These are phyloP conservation scores for Fraxinus greggii DNA, from an alignment of 305 asterid genomes.

Conservation along the genomic window DNA sequence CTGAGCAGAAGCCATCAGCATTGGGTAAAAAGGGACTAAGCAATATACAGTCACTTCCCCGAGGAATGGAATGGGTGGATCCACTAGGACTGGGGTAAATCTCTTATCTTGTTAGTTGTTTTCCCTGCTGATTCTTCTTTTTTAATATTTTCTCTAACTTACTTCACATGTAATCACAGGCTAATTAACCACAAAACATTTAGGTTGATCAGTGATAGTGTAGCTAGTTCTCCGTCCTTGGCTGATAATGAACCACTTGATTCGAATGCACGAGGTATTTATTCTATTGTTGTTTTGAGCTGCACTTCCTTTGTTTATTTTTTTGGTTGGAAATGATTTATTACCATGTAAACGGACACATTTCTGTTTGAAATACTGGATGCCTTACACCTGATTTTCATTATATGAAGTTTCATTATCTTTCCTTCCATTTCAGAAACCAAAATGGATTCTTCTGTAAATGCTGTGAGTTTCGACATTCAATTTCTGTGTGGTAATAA, in stretches of 20 bases:
- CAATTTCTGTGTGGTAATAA: not conserved
- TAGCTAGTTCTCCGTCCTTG: conserved; percentile 56
- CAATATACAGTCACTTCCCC: conserved; percentile 78
- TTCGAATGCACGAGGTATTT: conserved; percentile 73
- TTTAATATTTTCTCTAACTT: conserved; percentile 26
- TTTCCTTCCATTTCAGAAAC: not conserved
- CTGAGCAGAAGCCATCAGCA: conserved; percentile 57
- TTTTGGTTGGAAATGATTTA: conserved; percentile 11
- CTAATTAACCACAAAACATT: conserved; percentile 84
- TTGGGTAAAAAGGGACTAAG: conserved; percentile 62
- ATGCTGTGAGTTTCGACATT: not conserved
- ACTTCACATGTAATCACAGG: conserved; percentile 48
- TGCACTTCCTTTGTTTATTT: conserved; percentile 10
- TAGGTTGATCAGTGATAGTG: conserved; percentile 74
- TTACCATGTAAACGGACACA: conserved; percentile 2
- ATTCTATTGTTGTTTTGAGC: conserved; percentile 25
- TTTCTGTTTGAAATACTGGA: conserved; percentile 15
- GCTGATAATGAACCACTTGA: conserved; percentile 75
- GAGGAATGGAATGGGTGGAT: conserved; percentile 98
- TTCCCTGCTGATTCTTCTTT: conserved; percentile 22
- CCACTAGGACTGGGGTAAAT: conserved; percentile 95
- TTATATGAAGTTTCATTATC: conserved; percentile 20
- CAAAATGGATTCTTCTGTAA: not conserved
- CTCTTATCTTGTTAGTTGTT: conserved; percentile 8
- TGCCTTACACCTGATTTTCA: conserved; percentile 18